Conservation (phyloP, 805 yeast species). For the Saturnispora kantuleensis region DNA sequence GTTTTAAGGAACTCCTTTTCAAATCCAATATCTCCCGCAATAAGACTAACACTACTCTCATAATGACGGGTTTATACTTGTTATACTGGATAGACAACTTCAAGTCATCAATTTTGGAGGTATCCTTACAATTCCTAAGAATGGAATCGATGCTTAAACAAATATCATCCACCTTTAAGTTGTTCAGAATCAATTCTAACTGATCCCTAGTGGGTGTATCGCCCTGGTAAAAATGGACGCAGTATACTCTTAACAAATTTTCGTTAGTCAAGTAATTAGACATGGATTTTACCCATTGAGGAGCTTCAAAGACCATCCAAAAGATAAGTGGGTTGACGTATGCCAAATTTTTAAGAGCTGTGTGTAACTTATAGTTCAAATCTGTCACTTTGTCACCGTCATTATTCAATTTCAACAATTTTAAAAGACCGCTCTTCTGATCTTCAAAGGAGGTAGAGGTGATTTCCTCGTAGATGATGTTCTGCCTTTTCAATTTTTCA, state of each 20-base stretch:
- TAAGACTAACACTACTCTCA: constrained; percentile 16
- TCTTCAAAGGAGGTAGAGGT: constrained; percentile 16
- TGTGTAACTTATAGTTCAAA: constrained; percentile 16
- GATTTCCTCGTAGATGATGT: constrained; percentile 17
- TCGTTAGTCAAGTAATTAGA: constrained; percentile 18
- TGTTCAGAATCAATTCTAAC: constrained; percentile 9
- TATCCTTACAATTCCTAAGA: constrained; percentile 18
- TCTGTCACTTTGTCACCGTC: constrained; percentile 1
- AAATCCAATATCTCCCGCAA: constrained; percentile 9
- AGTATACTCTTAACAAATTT: constrained; percentile 21
- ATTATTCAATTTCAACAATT: constrained; percentile 7
- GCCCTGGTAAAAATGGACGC: constrained; percentile 13
- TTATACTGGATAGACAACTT: constrained; percentile 24
- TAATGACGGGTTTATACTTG: constrained; percentile 18
- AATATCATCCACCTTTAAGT: constrained; percentile 17
- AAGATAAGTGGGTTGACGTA: constrained; percentile 18
- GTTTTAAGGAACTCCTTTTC: constrained; percentile 11
- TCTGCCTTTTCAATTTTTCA: constrained; percentile 16
- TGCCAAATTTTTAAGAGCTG: constrained; percentile 19
- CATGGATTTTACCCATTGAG: constrained; percentile 9
- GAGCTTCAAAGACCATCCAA: constrained; percentile 15
- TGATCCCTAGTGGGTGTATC: constrained; percentile 4
- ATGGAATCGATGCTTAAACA: constrained; percentile 18
- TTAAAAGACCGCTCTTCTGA: constrained; percentile 17
- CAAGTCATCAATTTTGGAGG: constrained; percentile 21